These are phyloP conservation scores for Colletotrichum spaethianum DNA, from an alignment of 2,329 filamentous ascomycete species.

Conservation along the genomic window DNA sequence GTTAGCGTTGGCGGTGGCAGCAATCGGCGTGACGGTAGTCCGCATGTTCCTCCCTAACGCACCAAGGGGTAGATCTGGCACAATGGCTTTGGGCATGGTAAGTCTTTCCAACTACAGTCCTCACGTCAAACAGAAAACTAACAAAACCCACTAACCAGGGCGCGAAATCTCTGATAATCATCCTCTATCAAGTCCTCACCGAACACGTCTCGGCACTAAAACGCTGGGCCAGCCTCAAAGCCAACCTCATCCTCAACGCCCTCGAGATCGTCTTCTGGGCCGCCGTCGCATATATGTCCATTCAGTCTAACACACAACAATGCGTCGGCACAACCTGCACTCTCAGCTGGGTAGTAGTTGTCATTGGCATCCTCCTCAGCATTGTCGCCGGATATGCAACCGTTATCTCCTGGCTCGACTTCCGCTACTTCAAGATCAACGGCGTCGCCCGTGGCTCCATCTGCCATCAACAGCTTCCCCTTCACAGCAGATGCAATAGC, in stretches of 20 bases:
- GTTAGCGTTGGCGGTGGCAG: slow-evolving; percentile 22
- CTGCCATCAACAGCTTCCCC: not conserved
- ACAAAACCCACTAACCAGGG: slow-evolving; percentile 41
- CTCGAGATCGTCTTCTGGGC: slow-evolving; percentile 60
- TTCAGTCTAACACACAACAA: slow-evolving; percentile 24
- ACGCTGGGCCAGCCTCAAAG: slow-evolving; percentile 57
- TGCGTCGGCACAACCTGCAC: slow-evolving; percentile 37
- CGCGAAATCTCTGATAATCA: slow-evolving; percentile 56
- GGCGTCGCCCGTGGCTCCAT: slow-evolving; percentile 22
- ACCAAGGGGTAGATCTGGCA: slow-evolving; percentile 27
- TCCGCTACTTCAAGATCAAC: slow-evolving; percentile 21
- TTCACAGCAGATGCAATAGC: slow-evolving; percentile 18
- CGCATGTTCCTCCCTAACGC: slow-evolving; percentile 30
- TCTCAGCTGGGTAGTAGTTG: slow-evolving; percentile 34
- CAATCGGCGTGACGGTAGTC: slow-evolving; percentile 28
- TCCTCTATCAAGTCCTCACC: slow-evolving; percentile 57
- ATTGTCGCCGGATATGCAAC: slow-evolving; percentile 28
- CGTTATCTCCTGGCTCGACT: slow-evolving; percentile 35
- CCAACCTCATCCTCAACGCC: slow-evolving; percentile 56
- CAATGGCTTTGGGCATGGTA: slow-evolving; percentile 38
- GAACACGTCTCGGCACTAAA: slow-evolving; percentile 51
- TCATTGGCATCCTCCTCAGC: slow-evolving; percentile 29
- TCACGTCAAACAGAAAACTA: not conserved
- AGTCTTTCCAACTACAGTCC: not conserved
- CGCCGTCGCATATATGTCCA: slow-evolving; percentile 45